These are phyloP conservation scores for Musa balbisiana DNA, from an alignment of 202 grass and related monocot species.

Conservation along the genomic window DNA sequence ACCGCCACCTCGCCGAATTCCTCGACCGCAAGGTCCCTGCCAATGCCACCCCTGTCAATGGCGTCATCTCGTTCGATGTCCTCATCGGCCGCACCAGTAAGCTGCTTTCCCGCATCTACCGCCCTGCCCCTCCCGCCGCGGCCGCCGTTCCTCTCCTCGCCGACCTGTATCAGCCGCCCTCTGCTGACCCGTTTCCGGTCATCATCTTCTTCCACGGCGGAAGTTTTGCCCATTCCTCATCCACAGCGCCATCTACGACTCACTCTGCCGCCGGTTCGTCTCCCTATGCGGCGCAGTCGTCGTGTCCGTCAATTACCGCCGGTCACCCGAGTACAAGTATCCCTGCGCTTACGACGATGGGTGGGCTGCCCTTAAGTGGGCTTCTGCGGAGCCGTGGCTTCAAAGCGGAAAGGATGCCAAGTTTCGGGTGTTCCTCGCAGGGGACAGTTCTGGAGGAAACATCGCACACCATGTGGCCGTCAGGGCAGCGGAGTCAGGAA, in stretches of 20 bases:
- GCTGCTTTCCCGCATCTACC: constrained; percentile 81
- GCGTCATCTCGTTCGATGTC: constrained; percentile 75
- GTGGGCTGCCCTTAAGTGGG: constrained; percentile 81
- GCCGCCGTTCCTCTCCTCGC: constrained; percentile 33
- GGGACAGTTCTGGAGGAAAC: constrained; percentile 93
- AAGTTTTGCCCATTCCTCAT: constrained; percentile 84
- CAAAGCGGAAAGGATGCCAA: constrained; percentile 41
- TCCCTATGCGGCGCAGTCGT: constrained; percentile 64
- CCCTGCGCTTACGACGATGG: constrained; percentile 94
- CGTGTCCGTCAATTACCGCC: constrained; percentile 88
- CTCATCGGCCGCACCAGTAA: constrained; percentile 51
- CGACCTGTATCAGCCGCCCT: constrained; percentile 43
- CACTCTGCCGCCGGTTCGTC: constrained; percentile 69
- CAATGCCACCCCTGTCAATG: constrained; percentile 56
- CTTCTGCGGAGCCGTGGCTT: constrained; percentile 47
- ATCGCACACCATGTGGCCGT: constrained; percentile 94
- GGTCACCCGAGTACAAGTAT: constrained; percentile 78
- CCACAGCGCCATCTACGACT: constrained; percentile 73
- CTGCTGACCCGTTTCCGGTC: constrained; percentile 72
- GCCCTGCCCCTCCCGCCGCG: constrained; percentile 15
- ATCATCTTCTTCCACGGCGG: constrained; percentile 99
- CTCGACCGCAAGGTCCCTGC: constrained; percentile 54
- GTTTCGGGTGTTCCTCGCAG: constrained; percentile 73
- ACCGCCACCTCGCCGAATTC: constrained; percentile 76
- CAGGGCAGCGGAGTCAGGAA: constrained; percentile 56